These are phyloP conservation scores for Wickerhamomyces strasburgensis DNA, from an alignment of 805 yeast genomes.

Conservation along the genomic window DNA sequence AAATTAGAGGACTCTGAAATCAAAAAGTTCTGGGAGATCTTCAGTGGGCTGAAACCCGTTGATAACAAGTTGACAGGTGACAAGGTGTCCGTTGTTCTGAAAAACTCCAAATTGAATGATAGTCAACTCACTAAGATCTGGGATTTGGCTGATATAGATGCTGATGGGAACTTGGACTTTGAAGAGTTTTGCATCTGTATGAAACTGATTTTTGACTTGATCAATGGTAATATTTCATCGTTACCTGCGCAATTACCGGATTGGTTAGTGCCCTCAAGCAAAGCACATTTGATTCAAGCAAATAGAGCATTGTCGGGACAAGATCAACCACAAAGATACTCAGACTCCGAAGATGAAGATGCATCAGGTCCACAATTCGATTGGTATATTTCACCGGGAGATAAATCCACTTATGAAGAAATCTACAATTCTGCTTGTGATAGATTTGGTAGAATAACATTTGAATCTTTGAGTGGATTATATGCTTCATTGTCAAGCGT, in stretches of 20 bases:
- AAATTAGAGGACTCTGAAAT: slow-evolving; percentile 92
- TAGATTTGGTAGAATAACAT: slow-evolving; percentile 72
- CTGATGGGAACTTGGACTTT: slow-evolving; percentile 87
- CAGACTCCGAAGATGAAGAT: slow-evolving; percentile 55
- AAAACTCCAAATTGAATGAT: slow-evolving; percentile 80
- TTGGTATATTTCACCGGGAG: slow-evolving; percentile 95
- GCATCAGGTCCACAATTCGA: slow-evolving; percentile 48
- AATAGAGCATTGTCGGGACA: slow-evolving; percentile 47
- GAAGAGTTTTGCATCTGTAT: slow-evolving; percentile 98
- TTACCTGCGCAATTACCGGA: slow-evolving; percentile 76
- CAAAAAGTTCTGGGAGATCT: slow-evolving; percentile 96
- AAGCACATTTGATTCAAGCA: slow-evolving; percentile 81
- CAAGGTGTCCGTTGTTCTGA: slow-evolving; percentile 77
- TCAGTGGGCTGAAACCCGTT: slow-evolving; percentile 80
- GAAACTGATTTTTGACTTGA: slow-evolving; percentile 89
- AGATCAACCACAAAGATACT: slow-evolving; percentile 28
- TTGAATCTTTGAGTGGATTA: slow-evolving; percentile 62
- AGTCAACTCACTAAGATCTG: slow-evolving; percentile 78
- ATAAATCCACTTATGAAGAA: slow-evolving; percentile 70
- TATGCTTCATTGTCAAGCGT: slow-evolving; percentile 66
- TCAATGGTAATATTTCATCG: slow-evolving; percentile 59
- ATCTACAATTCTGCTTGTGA: slow-evolving; percentile 74
- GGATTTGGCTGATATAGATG: slow-evolving; percentile 90
- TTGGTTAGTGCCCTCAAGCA: slow-evolving; percentile 90
- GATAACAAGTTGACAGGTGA: slow-evolving; percentile 79